Evolutionary conservation across 2,329 filamentous ascomycete genomes (phyloP).

Genomic region (Pyrenophora tritici-repentis): DNA sequence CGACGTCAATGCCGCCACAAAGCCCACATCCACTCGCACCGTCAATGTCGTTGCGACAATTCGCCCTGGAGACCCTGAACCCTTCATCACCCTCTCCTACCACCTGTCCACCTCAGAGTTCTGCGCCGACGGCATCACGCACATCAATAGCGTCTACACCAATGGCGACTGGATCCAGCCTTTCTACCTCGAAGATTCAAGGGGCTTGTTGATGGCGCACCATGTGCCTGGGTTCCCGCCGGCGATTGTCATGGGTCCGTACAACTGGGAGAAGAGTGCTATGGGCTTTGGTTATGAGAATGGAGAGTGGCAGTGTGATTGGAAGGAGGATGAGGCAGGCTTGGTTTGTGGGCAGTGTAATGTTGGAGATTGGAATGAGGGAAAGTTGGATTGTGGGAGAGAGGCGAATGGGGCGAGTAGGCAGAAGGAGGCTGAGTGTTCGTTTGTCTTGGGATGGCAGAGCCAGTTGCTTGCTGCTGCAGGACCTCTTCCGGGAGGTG

Average conservation of each 20-base stretch:
- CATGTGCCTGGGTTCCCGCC: conserved; percentile 3
- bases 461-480: not conserved
- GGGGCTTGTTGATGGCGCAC: conserved; percentile 1
- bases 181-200: not conserved
- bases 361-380: conserved; percentile 9
- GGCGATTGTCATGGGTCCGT: conserved; percentile 9
- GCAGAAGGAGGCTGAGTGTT: conserved; percentile 18
- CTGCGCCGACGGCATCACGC: not conserved
- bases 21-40: too few species aligned
- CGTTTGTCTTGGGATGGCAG: conserved; percentile 15
- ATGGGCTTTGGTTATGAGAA: conserved; percentile 14
- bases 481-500: too few species aligned
- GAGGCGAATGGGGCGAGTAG: not conserved
- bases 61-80: not conserved
- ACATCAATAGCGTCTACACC: not conserved
- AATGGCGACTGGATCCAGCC: not conserved
- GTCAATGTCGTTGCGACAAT: too few species aligned
- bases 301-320: conserved; percentile 10
- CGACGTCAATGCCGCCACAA: too few species aligned
- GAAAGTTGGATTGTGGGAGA: not conserved
- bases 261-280: not conserved
- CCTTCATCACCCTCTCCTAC: conserved; percentile 23
- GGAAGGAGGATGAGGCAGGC: conserved; percentile 20
- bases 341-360: conserved; percentile 26
- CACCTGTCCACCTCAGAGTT: conserved; percentile 14